These are phyloP conservation scores for Tremellales sp. DNA, from an alignment of 1,284 basidiomycete genomes.

Conservation along the genomic window DNA sequence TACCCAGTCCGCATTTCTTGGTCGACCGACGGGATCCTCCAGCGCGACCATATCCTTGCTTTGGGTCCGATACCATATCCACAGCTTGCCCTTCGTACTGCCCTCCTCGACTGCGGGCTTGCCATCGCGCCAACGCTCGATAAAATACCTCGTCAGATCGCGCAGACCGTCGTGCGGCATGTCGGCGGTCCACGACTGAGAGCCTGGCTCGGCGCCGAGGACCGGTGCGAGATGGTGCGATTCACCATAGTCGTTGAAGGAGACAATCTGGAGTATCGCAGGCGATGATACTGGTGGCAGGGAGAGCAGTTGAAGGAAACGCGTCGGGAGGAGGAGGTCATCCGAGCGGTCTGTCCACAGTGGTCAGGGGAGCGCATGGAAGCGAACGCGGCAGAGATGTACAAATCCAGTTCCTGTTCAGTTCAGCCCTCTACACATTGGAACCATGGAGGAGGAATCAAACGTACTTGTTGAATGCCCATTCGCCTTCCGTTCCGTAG, in stretches of 20 bases:
- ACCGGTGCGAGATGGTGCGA: slow-evolving; percentile 46
- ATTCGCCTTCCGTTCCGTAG: slow-evolving; percentile 45
- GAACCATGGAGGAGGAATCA: not conserved
- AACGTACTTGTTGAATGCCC: slow-evolving; percentile 47
- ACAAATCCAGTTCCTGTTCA: slow-evolving; percentile 44
- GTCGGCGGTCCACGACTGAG: slow-evolving; percentile 39
- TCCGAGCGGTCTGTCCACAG: slow-evolving; percentile 41
- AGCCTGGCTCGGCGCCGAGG: slow-evolving; percentile 43
- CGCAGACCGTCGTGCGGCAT: slow-evolving; percentile 47
- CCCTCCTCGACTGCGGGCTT: not conserved
- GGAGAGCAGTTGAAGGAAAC: slow-evolving; percentile 39
- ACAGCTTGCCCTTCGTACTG: slow-evolving; percentile 21
- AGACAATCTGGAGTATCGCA: slow-evolving; percentile 46
- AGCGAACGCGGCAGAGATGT: slow-evolving; percentile 1
- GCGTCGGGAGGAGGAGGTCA: slow-evolving; percentile 42
- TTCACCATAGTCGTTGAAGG: slow-evolving; percentile 50
- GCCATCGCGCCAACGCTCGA: slow-evolving; percentile 29
- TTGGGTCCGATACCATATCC: slow-evolving; percentile 44
- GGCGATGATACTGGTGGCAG: slow-evolving; percentile 24
- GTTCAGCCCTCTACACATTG: not conserved
- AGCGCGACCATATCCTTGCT: slow-evolving; percentile 17
- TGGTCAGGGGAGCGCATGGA: not conserved
- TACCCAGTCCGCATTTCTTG: slow-evolving; percentile 41
- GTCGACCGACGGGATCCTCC: slow-evolving; percentile 32
- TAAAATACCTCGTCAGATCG: slow-evolving; percentile 39